Base-by-base conservation (phyloP, 495 filamentous ascomycete species). In the Arthonia radiata region DNA sequence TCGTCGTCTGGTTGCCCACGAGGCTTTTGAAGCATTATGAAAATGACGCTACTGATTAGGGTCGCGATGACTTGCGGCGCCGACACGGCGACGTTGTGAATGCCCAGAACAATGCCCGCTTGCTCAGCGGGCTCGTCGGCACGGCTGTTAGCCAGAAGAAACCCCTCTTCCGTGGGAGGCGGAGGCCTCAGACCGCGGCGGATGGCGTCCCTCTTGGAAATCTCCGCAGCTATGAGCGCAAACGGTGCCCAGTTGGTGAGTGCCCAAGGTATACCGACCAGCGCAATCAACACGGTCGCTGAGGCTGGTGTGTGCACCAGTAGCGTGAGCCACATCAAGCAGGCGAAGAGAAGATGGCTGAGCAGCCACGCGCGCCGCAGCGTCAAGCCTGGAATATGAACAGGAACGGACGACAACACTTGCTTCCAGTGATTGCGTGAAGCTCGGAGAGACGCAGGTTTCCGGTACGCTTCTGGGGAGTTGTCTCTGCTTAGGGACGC, bases 81-180 rank as follows among this genome's bases (percentile, higher is more conserved):
- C 0, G 77, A 73, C 32, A 92, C 67, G 15, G 80, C 71, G 46
- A 92, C 79, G 43, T 92, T 92, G 49, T 92, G 81, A 13, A 92
- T 70, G 2, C 81, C 81, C 2, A 92, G 56, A 17, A 92, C 69
- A 13, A 91, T 74, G 9, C 81, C 81, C 1, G 81, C 80, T 48
- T 90, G 80, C 29, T 79, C 72, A 3, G 56, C 62, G 5, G 28
- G 32, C 13, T 30, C 34, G 8, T 21, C 37, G n/a, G 52, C 53
- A 27, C 4, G 4, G 11, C 13, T 5, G n/a, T n/a, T n/a, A 22
- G 13, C 46, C 4, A 47, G 30, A 8, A 42, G 21, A 12, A 30
- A 26, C 4, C 37, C 32, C 15, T 46, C 47, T 16, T 34, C 34
- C 10, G 37, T 37, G 8, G 32, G 15, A 6, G 38, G 43, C 14